Conservation (phyloP, 345 rosid genomes). For the Salix suchowensis region DNA sequence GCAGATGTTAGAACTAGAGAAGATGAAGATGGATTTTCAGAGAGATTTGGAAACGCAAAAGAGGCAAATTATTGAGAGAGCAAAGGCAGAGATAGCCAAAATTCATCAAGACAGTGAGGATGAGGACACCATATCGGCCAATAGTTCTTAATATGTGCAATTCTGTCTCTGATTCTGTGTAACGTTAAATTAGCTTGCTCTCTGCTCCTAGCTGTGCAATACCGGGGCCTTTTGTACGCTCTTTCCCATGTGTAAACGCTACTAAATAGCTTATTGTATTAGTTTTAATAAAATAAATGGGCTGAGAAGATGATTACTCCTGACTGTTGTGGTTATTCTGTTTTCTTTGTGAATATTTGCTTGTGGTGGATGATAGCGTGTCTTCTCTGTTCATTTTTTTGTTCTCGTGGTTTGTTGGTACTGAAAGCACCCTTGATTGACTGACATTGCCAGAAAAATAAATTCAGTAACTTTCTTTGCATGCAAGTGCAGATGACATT, state of each 20-base stretch:
- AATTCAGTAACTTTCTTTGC: not conserved
- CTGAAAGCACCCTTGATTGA: not conserved
- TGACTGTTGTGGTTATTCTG: not conserved
- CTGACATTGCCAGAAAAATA: not conserved
- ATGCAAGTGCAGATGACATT: not conserved
- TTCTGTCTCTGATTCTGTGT: slow-evolving; percentile 6
- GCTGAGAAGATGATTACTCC: slow-evolving; percentile 5
- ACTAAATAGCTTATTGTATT: slow-evolving; percentile 20
- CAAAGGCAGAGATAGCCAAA: slow-evolving; percentile 75
- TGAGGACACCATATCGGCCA: slow-evolving; percentile 54
- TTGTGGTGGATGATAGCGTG: not conserved
- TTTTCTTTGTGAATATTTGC: not conserved
- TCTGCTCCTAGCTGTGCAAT: slow-evolving; percentile 32
- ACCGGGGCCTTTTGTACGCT: not conserved
- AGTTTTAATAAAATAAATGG: slow-evolving; percentile 14
- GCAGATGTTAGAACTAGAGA: slow-evolving; percentile 88
- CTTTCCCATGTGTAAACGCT: slow-evolving; percentile 10
- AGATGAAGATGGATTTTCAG: slow-evolving; percentile 89
- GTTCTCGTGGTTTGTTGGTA: not conserved
- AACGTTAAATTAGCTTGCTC: slow-evolving; percentile 6
- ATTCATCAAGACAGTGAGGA: slow-evolving; percentile 45
- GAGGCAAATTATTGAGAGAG: slow-evolving; percentile 80
- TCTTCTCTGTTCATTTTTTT: not conserved
- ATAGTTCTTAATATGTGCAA: slow-evolving; percentile 52
- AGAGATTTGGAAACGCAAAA: slow-evolving; percentile 86